Evolutionary conservation across 176 grass and related monocot species (phyloP).

Genomic region (Hyparrhenia diplandra): DNA sequence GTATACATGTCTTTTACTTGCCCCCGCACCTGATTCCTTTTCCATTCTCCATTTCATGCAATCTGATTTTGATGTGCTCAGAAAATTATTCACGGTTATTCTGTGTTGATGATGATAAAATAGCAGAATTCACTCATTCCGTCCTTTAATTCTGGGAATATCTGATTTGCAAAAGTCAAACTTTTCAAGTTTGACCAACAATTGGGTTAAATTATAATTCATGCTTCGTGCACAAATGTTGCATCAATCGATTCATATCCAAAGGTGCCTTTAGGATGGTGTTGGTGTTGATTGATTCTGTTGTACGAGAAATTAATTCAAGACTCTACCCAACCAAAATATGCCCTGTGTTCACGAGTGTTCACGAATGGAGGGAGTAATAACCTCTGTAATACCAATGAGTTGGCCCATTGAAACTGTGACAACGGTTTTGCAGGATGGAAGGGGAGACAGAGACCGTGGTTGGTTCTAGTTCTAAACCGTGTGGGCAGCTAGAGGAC

Average conservation of each 20-base stretch:
- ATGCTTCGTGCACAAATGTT: not conserved
- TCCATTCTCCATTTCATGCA: too few species aligned
- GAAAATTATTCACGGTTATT: not conserved
- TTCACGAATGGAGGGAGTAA: too few species aligned
- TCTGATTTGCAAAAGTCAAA: not conserved
- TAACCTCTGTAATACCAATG: not conserved
- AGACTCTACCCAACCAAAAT: too few species aligned
- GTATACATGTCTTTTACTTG: not conserved
- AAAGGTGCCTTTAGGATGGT: not conserved
- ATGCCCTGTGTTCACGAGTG: not conserved
- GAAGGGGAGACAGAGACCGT: slow-evolving; percentile 32
- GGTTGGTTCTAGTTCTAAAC: slow-evolving; percentile 32
- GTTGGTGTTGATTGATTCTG: not conserved
- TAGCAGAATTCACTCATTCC: not conserved
- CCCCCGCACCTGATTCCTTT: not conserved
- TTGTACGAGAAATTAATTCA: not conserved
- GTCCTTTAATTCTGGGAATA: not conserved
- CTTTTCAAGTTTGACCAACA: not conserved
- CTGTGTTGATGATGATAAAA: not conserved
- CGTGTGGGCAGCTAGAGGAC: slow-evolving; percentile 35
- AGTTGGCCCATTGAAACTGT: not conserved
- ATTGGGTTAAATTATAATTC: not conserved
- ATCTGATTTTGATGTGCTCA: not conserved
- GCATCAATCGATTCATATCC: not conserved
- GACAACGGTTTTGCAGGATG: slow-evolving; percentile 36